Percentiles rank a stretch among this genome's conserved stretches.
phyloP scores from a whole-genome alignment of 2,329 filamentous ascomycete genomes.

The Ustulina deusta region DNA sequence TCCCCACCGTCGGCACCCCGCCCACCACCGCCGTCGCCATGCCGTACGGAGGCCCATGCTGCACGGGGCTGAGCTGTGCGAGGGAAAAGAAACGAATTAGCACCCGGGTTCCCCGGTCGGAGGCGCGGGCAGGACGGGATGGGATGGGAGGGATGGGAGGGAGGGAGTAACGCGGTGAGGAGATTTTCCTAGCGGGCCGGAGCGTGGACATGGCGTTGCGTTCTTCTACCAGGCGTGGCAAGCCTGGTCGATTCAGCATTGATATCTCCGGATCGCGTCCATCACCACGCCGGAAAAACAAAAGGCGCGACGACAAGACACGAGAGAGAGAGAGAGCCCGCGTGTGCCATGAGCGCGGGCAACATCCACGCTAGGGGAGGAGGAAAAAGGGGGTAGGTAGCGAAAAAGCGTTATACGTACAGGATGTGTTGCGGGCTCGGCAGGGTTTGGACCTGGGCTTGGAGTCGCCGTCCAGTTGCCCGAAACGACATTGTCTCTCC shows the following conservation, averaged over 20 bases:
- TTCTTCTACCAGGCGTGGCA: not conserved
- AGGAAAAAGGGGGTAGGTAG: no score
- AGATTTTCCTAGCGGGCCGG: not conserved
- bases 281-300: no score
- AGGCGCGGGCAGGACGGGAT: not conserved
- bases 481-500: conserved; percentile 21
- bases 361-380: not conserved
- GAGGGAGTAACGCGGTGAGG: not conserved
- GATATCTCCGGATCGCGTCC: no score
- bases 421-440: conserved; percentile 13
- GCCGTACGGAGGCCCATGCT: conserved; percentile 42
- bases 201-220: no score
- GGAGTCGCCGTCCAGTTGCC: conserved; percentile 37
- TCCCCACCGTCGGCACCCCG: conserved; percentile 38
- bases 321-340: no score
- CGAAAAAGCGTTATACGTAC: conserved; percentile 19
- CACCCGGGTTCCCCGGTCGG: conserved; percentile 4
- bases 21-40: conserved; percentile 43
- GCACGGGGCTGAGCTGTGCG: conserved; percentile 11
- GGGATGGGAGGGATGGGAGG: not conserved
- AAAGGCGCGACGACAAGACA: no score
- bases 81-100: not conserved
- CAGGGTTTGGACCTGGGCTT: conserved; percentile 23
- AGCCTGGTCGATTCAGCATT: not conserved
- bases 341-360: not conserved